These are phyloP conservation scores for Tylopilus sp. DNA, from an alignment of 768 basidiomycete genomes.

Conservation along the genomic window DNA sequence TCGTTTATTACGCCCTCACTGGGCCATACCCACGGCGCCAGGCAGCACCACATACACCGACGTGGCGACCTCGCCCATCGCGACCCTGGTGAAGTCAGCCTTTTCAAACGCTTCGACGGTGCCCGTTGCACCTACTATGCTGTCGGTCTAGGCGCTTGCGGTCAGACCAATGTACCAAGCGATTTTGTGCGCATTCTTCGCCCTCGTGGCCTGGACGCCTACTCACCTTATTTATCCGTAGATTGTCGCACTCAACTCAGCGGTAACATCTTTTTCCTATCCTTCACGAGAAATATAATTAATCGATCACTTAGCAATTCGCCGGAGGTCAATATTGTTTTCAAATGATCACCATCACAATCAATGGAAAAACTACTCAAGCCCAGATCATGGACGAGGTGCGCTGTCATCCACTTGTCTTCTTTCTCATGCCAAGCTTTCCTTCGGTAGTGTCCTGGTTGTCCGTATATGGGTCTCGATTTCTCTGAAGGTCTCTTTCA, in stretches of 20 bases:
- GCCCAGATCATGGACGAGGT: constrained; percentile 68
- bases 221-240: constrained; percentile 21
- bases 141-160: constrained; percentile 45
- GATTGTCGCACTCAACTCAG: constrained; percentile 50
- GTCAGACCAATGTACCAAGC: constrained; percentile 20
- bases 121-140: constrained; percentile 38
- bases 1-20: constrained; percentile 16
- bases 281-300: not conserved
- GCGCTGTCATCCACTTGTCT: constrained; percentile 1
- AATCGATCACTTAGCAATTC: constrained; percentile 48
- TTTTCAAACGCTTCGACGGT: constrained; percentile 21
- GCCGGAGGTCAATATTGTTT: constrained; percentile 51
- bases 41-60: constrained; percentile 22
- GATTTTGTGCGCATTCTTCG: constrained; percentile 34
- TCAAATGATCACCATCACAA: constrained; percentile 58
- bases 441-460: constrained; percentile 56
- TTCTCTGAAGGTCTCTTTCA: constrained; percentile 63
- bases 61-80: constrained; percentile 24
- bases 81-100: constrained; percentile 20
- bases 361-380: constrained; percentile 50
- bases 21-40: constrained; percentile 20
- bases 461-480: constrained; percentile 65
- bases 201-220: not conserved
- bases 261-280: constrained; percentile 14
- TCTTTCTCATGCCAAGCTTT: not conserved